Evolutionary conservation across 2,329 filamentous ascomycete genomes (phyloP).

Genomic region (Aspergillus japonicus): DNA sequence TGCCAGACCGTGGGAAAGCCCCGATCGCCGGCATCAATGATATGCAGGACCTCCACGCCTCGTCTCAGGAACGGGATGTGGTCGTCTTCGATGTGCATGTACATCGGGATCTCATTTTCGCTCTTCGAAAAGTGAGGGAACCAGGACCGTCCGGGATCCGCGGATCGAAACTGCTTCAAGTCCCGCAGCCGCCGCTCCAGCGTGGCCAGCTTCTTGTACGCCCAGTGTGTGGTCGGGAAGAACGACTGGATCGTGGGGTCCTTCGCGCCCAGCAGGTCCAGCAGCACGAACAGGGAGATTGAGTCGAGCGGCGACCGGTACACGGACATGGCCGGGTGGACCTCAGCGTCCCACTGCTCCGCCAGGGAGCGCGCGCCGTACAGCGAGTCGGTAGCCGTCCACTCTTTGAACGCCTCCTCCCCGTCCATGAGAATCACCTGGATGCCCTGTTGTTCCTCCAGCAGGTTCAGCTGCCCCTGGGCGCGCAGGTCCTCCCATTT

Average conservation of each 20-base stretch:
- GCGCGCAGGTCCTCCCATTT: slow-evolving; percentile 77
- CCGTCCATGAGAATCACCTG: slow-evolving; percentile 91
- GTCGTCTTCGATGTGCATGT: slow-evolving; percentile 71
- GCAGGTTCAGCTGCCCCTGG: slow-evolving; percentile 51
- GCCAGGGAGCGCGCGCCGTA: slow-evolving; percentile 86
- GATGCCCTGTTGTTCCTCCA: slow-evolving; percentile 77
- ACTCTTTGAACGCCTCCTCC: slow-evolving; percentile 83
- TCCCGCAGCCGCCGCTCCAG: slow-evolving; percentile 72
- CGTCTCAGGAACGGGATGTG: slow-evolving; percentile 86
- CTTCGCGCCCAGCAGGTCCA: slow-evolving; percentile 77
- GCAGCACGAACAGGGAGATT: slow-evolving; percentile 85
- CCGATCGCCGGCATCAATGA: slow-evolving; percentile 64
- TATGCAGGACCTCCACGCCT: slow-evolving; percentile 83
- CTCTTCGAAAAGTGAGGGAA: slow-evolving; percentile 63
- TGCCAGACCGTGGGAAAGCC: slow-evolving; percentile 84
- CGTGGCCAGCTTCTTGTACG: slow-evolving; percentile 72
- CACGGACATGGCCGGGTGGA: slow-evolving; percentile 69
- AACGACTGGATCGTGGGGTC: slow-evolving; percentile 76
- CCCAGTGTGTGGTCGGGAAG: slow-evolving; percentile 90
- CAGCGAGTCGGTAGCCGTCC: slow-evolving; percentile 78
- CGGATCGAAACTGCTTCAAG: slow-evolving; percentile 64
- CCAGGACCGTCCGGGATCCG: slow-evolving; percentile 52
- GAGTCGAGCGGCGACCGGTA: slow-evolving; percentile 72
- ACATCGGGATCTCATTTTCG: slow-evolving; percentile 47
- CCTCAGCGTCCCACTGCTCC: slow-evolving; percentile 71